A percentile compares a stretch with the other conserved stretches of the same genome.
Conservation (phyloP, 352 stramenopile species). For the Globisporangium cederbergense region DNA sequence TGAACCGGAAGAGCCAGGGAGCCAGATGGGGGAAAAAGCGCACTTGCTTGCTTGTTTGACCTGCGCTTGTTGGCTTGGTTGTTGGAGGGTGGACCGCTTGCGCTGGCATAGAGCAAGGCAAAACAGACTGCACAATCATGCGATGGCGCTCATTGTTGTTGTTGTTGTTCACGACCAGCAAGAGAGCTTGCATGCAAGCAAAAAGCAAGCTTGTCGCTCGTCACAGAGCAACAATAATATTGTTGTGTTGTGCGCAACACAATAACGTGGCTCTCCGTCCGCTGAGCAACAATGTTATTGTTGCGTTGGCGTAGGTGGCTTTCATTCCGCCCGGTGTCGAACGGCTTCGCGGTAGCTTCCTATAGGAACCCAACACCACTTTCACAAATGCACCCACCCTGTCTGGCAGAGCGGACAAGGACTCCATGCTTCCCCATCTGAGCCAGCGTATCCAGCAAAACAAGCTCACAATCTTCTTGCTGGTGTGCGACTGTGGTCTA, state of each 20-base stretch:
- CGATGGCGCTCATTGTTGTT: neutral
- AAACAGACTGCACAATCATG: neutral
- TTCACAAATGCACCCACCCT: too few relatives aligned
- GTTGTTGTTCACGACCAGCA: neutral
- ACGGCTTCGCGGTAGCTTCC: neutral
- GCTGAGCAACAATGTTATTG: constrained; percentile 1
- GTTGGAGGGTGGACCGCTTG: neutral
- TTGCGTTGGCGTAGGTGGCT: neutral
- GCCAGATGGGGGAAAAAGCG: neutral
- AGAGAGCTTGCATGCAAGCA: neutral
- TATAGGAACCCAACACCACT: neutral
- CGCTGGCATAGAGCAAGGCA: neutral
- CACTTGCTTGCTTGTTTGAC: neutral
- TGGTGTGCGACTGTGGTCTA: neutral
- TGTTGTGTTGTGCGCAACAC: neutral
- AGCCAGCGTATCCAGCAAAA: neutral
- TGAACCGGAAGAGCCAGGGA: neutral
- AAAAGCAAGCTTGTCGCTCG: neutral
- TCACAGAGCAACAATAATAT: neutral
- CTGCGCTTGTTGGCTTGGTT: neutral
- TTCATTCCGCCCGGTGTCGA: neutral
- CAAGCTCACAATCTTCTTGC: neutral
- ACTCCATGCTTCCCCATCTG: too few relatives aligned
- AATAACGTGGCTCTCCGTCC: too few relatives aligned
- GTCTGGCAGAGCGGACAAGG: too few relatives aligned